phyloP scores from a whole-genome alignment of 768 basidiomycete species.

The Kwoniella sp. region DNA sequence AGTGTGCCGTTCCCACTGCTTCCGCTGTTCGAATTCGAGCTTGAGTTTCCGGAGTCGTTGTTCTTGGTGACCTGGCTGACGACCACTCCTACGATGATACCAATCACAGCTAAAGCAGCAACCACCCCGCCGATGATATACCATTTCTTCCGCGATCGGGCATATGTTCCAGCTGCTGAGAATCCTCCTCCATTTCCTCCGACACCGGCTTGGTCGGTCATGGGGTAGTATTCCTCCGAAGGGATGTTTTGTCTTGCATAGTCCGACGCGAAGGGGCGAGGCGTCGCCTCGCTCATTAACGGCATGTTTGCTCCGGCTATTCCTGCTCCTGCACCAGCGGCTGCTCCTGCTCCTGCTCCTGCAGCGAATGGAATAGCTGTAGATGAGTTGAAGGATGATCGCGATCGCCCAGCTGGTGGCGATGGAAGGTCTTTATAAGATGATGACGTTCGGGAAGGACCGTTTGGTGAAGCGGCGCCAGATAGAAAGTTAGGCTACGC shows the following conservation, averaged over 20 bases:
- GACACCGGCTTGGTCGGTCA: constrained; percentile 8
- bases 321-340: not conserved
- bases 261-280: constrained; percentile 15
- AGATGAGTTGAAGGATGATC: not conserved
- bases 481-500: constrained; percentile 4
- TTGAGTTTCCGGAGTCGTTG: constrained; percentile 14
- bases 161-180: not conserved
- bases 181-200: constrained; percentile 9
- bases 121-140: constrained; percentile 61
- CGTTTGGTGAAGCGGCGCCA: not conserved
- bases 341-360: not conserved
- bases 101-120: constrained; percentile 60
- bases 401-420: constrained; percentile 10
- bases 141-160: constrained; percentile 27
- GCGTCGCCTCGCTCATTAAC: constrained; percentile 9
- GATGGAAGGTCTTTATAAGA: constrained; percentile 16
- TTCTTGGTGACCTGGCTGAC: constrained; percentile 63
- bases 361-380: not conserved
- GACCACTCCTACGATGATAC: constrained; percentile 67
- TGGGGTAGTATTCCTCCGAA: constrained; percentile 38
- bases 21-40: constrained; percentile 23
- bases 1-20: constrained; percentile 44
- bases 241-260: constrained; percentile 41
- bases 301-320: not conserved
- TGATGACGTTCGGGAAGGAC: constrained; percentile 5